phyloP scores from a whole-genome alignment of 2,329 filamentous ascomycete species.

The Escovopsis sp. region DNA sequence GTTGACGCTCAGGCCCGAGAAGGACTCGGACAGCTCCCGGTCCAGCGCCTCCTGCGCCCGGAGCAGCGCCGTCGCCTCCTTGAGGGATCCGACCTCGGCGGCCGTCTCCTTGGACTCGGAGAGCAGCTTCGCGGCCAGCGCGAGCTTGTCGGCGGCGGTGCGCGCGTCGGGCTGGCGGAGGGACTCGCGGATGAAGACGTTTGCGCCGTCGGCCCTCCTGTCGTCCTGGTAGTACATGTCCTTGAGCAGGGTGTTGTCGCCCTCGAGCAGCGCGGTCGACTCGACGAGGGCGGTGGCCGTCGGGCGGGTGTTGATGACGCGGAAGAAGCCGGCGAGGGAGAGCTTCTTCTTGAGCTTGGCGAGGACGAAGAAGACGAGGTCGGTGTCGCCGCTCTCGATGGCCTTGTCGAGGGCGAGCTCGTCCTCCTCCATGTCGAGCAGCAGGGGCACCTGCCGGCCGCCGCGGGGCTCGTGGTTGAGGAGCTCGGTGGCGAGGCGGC shows the following conservation, averaged over 20 bases:
- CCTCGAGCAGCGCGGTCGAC: slow-evolving; percentile 53
- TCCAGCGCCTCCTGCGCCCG: slow-evolving; percentile 80
- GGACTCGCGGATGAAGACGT: slow-evolving; percentile 75
- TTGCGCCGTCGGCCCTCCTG: slow-evolving; percentile 71
- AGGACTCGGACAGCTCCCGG: slow-evolving; percentile 63
- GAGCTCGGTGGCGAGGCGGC: slow-evolving; percentile 76
- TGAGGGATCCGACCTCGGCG: slow-evolving; percentile 59
- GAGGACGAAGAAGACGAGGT: slow-evolving; percentile 81
- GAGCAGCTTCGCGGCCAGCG: slow-evolving; percentile 70
- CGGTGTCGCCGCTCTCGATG: slow-evolving; percentile 87
- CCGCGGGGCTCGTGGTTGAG: slow-evolving; percentile 88
- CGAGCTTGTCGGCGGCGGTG: slow-evolving; percentile 69
- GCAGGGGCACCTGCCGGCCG: slow-evolving; percentile 86
- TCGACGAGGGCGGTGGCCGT: slow-evolving; percentile 84
- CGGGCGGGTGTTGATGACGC: slow-evolving; percentile 72
- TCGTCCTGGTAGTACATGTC: slow-evolving; percentile 98
- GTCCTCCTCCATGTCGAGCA: slow-evolving; percentile 91
- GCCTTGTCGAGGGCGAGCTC: slow-evolving; percentile 92
- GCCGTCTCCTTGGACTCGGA: slow-evolving; percentile 67
- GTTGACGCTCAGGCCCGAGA: slow-evolving; percentile 74
- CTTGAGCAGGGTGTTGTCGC: slow-evolving; percentile 71
- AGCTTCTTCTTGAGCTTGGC: slow-evolving; percentile 81
- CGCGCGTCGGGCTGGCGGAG: slow-evolving; percentile 56
- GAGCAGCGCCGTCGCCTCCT: slow-evolving; percentile 66
- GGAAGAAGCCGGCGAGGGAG: slow-evolving; percentile 82